These are phyloP conservation scores for Penstemon newberryi DNA, from an alignment of 257 asterid genomes.

Conservation along the genomic window DNA sequence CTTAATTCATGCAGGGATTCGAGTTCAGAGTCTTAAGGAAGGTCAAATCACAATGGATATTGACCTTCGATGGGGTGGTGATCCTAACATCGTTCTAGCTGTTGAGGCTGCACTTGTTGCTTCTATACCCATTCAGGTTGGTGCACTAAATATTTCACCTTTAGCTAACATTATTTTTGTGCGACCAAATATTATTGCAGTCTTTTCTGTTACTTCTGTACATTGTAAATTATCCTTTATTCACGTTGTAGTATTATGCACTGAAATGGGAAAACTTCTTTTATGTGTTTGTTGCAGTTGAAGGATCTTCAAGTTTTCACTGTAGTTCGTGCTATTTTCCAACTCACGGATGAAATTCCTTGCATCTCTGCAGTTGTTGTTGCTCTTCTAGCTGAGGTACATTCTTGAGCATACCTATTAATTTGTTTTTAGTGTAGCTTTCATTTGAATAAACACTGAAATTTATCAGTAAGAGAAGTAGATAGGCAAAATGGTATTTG, in stretches of 20 bases:
- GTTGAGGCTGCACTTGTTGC: conserved; percentile 98
- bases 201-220: background rate
- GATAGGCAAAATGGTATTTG: background rate
- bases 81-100: conserved; percentile 88
- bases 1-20: conserved; percentile 70
- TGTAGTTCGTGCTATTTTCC: conserved; percentile 92
- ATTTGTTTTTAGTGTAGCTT: background rate
- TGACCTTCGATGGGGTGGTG: conserved; percentile 99
- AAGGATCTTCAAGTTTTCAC: conserved; percentile 98
- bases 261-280: conserved; percentile 13
- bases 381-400: conserved; percentile 96
- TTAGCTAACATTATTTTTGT: conserved; percentile 7
- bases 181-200: conserved; percentile 13
- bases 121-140: conserved; percentile 94
- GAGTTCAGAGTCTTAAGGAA: conserved; percentile 95
- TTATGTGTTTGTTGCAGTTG: conserved; percentile 57
- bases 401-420: conserved; percentile 2
- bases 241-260: conserved; percentile 3
- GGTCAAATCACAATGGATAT: conserved; percentile 99
- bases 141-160: conserved; percentile 24
- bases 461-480: background rate
- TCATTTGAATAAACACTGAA: conserved; percentile 3
- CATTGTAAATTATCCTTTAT: background rate
- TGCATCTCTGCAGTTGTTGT: conserved; percentile 99
- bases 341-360: conserved; percentile 93